These are phyloP conservation scores for Hypomyces rosellus DNA, from an alignment of 2,329 filamentous ascomycete genomes.

Conservation along the genomic window DNA sequence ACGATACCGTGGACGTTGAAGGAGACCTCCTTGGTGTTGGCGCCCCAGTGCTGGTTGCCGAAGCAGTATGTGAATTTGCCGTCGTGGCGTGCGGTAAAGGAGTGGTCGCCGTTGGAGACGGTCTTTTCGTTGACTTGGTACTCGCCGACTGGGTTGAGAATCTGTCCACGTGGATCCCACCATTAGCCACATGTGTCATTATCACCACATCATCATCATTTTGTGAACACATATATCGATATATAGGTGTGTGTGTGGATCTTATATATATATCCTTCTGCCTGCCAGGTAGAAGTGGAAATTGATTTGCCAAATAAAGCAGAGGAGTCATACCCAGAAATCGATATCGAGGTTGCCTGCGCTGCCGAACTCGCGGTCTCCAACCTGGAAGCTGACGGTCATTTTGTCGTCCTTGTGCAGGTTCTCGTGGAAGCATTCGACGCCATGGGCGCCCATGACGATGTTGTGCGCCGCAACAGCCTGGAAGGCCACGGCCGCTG, in stretches of 20 bases:
- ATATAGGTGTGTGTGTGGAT: no score
- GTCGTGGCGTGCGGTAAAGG: conserved; percentile 77
- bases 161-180: conserved; percentile 36
- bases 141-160: conserved; percentile 69
- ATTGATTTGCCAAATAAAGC: background rate
- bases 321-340: conserved; percentile 73
- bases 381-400: conserved; percentile 98
- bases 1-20: conserved; percentile 99
- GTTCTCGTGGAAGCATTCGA: conserved; percentile 95
- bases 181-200: background rate
- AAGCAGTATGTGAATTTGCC: conserved; percentile 97
- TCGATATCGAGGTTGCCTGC: conserved; percentile 94
- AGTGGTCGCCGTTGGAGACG: conserved; percentile 86
- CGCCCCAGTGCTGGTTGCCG: conserved; percentile 97
- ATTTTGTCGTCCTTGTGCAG: conserved; percentile 94
- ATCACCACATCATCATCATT: background rate
- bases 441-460: conserved; percentile 82
- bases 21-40: conserved; percentile 93
- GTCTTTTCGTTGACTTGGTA: conserved; percentile 76
- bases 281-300: conserved; percentile 5
- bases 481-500: conserved; percentile 39
- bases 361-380: conserved; percentile 90
- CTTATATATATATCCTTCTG: background rate
- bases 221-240: background rate
- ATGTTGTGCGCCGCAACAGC: conserved; percentile 85